phyloP scores from a whole-genome alignment of 192 early-diverging fungal species.

The Coemansia biformis region DNA sequence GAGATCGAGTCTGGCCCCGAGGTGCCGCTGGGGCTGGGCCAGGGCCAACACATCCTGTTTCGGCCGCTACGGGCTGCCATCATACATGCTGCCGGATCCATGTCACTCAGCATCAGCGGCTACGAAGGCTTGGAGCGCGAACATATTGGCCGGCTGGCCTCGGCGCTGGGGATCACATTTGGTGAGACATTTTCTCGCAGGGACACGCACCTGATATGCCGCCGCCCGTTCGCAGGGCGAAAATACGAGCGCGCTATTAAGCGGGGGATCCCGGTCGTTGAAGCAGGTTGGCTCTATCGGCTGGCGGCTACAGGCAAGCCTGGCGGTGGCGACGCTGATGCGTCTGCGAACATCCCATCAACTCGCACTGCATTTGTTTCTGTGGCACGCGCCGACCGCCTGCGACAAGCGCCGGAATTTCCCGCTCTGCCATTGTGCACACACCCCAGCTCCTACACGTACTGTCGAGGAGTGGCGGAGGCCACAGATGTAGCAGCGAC shows the following conservation, averaged over 20 bases:
- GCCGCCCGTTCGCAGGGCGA: slow-evolving; percentile 54
- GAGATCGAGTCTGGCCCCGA: slow-evolving; percentile 5
- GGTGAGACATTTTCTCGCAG: slow-evolving; percentile 54
- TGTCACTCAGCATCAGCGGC: slow-evolving; percentile 53
- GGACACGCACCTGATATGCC: slow-evolving; percentile 69
- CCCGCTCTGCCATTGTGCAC: too few relatives aligned
- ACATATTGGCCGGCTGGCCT: slow-evolving; percentile 50
- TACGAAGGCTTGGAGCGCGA: slow-evolving; percentile 55
- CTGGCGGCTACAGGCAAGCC: slow-evolving; percentile 8
- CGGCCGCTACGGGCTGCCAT: slow-evolving; percentile 11
- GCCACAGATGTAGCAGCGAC: background rate
- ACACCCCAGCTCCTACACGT: too few relatives aligned
- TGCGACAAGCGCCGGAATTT: too few relatives aligned
- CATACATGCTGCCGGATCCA: background rate
- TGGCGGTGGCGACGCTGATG: background rate
- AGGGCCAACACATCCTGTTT: slow-evolving; percentile 44
- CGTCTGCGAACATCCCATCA: too few relatives aligned
- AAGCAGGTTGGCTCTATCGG: slow-evolving; percentile 52
- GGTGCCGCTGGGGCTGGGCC: slow-evolving; percentile 13
- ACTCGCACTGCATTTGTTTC: too few relatives aligned
- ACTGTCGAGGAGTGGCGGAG: too few relatives aligned
- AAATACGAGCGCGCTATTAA: slow-evolving; percentile 72
- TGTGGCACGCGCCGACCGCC: too few relatives aligned
- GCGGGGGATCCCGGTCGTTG: slow-evolving; percentile 64
- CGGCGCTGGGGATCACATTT: slow-evolving; percentile 42